Evolutionary conservation across 2,329 filamentous ascomycete genomes (phyloP), one percentile per base, ranked within the genome.

Genomic region (Salinomyces thailandicus): DNA sequence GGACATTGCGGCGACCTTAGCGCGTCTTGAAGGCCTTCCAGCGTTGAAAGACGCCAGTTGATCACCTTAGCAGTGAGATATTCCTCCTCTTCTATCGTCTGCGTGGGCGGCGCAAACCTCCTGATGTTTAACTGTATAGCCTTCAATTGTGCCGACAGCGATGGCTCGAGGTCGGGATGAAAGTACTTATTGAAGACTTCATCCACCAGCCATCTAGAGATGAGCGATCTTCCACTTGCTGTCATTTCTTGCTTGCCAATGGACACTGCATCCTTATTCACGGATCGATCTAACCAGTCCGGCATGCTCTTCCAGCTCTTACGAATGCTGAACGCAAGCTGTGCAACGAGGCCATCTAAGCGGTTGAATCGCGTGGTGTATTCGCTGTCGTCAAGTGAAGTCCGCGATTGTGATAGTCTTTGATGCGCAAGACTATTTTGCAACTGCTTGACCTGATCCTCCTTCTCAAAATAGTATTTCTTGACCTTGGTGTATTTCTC

Each of bases 401-500:
- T 96, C 42, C 87, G 82, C 15, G 89, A 96, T 57, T 93, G 82
- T 3, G 91, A 91, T 60, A 98, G 79, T 40, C 89, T 81, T 62
- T 96, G 91, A 60, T 94, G 91, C 39, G 91, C 91, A 36, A 98
- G 75, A n/a, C 86, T 91, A 59, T 98, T 96, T 59, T 98, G 91
- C 13, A 98, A 72, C 52, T 91, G 82, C 59, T 95, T 89, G 16
- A 96, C 83, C 61, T 95, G 87, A 13, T 78, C 72, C 47, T 80
- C 82, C 51, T 93, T 81, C 46, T 96, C 91, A 59, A 96, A 96
- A 59, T 95, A 98, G 52, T 95, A 83, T 38, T 86, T 79, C 67
- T 98, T 98, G 39, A 98, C 89, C 57, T 95, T 94, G 60, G 93
- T 93, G 60, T 98, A 98, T 66, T 98, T 98, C 48, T 77, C 77